Percentiles rank a stretch among this genome's conserved stretches.
Conservation (phyloP, 495 filamentous ascomycete genomes). For the Staphylotrichum tortipilum region DNA sequence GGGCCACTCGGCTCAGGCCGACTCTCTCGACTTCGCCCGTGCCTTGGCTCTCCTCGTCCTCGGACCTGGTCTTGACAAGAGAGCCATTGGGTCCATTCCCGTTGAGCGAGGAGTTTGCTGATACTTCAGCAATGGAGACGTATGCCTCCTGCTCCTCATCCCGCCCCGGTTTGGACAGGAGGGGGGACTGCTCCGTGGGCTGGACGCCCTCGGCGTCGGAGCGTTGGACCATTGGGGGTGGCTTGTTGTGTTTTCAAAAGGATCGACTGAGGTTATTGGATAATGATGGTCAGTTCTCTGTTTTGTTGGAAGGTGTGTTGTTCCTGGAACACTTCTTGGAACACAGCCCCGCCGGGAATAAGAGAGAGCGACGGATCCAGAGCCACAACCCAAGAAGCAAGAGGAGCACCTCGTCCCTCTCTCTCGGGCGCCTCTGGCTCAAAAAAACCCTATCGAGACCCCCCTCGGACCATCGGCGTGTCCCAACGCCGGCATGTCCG, state of each 20-base stretch:
- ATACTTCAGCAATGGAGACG: constrained; percentile 3
- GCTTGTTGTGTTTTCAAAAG: no score
- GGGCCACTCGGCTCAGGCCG: constrained; percentile 4
- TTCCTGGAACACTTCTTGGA: no score
- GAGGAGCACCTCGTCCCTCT: no score
- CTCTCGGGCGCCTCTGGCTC: no score
- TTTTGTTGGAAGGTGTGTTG: no score
- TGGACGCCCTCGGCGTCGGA: background rate
- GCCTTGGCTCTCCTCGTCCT: constrained; percentile 13
- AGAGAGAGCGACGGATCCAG: no score
- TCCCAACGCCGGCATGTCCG: background rate
- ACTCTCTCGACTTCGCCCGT: constrained; percentile 4
- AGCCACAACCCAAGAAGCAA: no score
- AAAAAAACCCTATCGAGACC: background rate
- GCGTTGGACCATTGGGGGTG: constrained; percentile 4
- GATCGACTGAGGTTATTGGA: no score
- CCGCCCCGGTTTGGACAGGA: background rate
- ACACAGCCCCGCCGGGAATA: no score
- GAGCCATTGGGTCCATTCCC: background rate
- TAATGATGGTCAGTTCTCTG: no score
- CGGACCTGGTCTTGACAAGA: background rate
- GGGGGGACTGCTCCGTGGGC: constrained; percentile 10
- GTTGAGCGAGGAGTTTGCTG: background rate
- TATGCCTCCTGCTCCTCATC: background rate
- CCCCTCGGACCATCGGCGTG: background rate